Percentiles rank a stretch among this genome's conserved stretches.
These are phyloP conservation scores for Sphagnum magellanicum DNA, from an alignment of 228 moss, liverwort and hornwort species.

Conservation along the genomic window DNA sequence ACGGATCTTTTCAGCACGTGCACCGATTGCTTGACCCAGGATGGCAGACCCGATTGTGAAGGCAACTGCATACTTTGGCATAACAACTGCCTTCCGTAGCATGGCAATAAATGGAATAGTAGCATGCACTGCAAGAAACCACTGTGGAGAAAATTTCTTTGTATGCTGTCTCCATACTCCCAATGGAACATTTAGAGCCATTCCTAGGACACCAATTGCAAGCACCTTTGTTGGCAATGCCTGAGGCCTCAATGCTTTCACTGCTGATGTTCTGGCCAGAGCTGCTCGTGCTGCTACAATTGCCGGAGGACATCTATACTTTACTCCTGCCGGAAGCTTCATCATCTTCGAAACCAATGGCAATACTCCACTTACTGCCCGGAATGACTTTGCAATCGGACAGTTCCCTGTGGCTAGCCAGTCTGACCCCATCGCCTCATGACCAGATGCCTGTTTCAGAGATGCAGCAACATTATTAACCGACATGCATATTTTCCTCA, in stretches of 20 bases:
- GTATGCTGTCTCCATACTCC: conserved; percentile 96
- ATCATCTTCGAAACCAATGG: conserved; percentile 73
- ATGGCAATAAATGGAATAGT: conserved; percentile 96
- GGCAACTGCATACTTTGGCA: conserved; percentile 94
- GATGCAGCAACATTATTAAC: background rate
- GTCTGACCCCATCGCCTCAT: conserved; percentile 84
- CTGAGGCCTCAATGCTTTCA: conserved; percentile 76
- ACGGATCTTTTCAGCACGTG: conserved; percentile 82
- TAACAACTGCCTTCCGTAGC: conserved; percentile 92
- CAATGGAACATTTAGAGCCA: conserved; percentile 87
- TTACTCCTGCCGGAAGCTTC: conserved; percentile 54
- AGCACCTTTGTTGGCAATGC: conserved; percentile 86
- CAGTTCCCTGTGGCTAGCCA: conserved; percentile 93
- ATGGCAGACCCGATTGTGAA: conserved; percentile 93
- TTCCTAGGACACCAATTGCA: conserved; percentile 84
- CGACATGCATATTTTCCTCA: background rate
- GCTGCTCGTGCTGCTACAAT: conserved; percentile 89
- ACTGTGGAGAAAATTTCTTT: conserved; percentile 86
- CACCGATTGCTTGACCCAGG: conserved; percentile 87
- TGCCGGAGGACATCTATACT: conserved; percentile 90
- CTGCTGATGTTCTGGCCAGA: conserved; percentile 65
- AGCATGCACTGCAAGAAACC: conserved; percentile 93
- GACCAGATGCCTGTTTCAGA: conserved; percentile 38
- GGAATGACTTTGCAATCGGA: conserved; percentile 90
- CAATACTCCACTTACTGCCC: conserved; percentile 64